Percentiles rank a stretch among this genome's conserved stretches.
Evolutionary conservation across 352 stramenopile species (phyloP).

Genomic region (Poterioochromonas sp.): DNA sequence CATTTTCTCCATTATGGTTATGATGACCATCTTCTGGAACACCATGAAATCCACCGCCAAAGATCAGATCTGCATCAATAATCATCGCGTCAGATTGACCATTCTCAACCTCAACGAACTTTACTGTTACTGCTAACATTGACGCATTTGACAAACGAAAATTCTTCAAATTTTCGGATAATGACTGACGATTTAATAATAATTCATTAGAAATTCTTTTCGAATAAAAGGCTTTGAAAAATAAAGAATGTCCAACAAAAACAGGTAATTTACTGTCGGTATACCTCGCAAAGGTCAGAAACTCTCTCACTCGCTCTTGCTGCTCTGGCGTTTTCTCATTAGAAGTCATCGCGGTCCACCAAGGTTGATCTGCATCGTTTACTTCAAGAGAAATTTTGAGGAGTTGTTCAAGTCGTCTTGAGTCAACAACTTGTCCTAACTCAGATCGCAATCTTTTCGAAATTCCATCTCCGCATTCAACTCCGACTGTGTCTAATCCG

Average conservation of each 20-base stretch:
- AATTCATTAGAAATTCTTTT: background rate
- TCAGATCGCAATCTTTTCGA: background rate
- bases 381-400: background rate
- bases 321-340: background rate
- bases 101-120: background rate
- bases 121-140: slow-evolving; percentile 9
- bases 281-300: slow-evolving; percentile 7
- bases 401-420: background rate
- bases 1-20: background rate
- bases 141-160: background rate
- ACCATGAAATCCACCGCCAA: slow-evolving; percentile 19
- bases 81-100: background rate
- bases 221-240: slow-evolving; percentile 7
- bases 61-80: slow-evolving; percentile 9
- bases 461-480: background rate
- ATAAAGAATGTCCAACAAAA: slow-evolving; percentile 23
- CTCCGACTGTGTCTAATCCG: slow-evolving; percentile 18
- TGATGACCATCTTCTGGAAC: background rate
- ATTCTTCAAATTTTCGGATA: slow-evolving; percentile 10
- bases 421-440: background rate
- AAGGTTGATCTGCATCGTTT: slow-evolving; percentile 11
- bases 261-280: background rate
- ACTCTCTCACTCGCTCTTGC: slow-evolving; percentile 2
- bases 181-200: background rate
- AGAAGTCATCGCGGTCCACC: background rate